Evolutionary conservation across 306 rosid genomes (phyloP), one percentile per base, ranked within the genome.

Genomic region (Ormosia emarginata): DNA sequence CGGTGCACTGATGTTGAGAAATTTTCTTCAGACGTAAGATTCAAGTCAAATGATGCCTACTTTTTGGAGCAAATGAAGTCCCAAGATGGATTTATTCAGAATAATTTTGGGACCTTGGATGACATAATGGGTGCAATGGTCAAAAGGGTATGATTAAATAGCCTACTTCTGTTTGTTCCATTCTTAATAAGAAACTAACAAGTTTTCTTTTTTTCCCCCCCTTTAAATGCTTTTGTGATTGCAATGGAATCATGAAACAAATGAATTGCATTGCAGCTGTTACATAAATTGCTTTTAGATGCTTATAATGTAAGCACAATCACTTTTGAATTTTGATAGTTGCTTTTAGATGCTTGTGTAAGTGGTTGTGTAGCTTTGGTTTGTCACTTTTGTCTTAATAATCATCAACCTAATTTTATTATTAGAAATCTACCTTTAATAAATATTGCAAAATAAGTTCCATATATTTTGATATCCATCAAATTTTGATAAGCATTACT

Each of bases 91-190:
- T 82, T 83, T 46, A 63, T 86, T 80, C 87, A 69, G 59, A 84
- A 87, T 63, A 63, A 67, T 56, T 84, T 74, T 50, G 94, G 80
- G 37, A 87, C 92, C 9, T 64, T 91, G 84, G 94, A 93, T 81
- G 95, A 93, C 77, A 86, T 93, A 37, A 88, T 89, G 90, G 86
- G 64, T 67, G 41, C 91, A 17, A 87, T 93, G 80, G 84, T 86
- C 84, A 90, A 86, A 87, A 85, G 79, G 97, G 98, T 92, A 94
- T 84, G 90, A 79, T 81, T 62, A 61, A 72, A 83, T 71, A 47
- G 68, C 58, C 81, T 67, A 8, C 64, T 59, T 86, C 18, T 15
- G 18, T 15, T 34, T 58, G 57, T 14, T 62, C 59, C 72, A 18
- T 67, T 58, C 81, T 77, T 62, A 2, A 30, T 52, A 69, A 50